These are phyloP conservation scores for Trichoderma reesei DNA, from an alignment of 495 filamentous ascomycete genomes.

Conservation along the genomic window DNA sequence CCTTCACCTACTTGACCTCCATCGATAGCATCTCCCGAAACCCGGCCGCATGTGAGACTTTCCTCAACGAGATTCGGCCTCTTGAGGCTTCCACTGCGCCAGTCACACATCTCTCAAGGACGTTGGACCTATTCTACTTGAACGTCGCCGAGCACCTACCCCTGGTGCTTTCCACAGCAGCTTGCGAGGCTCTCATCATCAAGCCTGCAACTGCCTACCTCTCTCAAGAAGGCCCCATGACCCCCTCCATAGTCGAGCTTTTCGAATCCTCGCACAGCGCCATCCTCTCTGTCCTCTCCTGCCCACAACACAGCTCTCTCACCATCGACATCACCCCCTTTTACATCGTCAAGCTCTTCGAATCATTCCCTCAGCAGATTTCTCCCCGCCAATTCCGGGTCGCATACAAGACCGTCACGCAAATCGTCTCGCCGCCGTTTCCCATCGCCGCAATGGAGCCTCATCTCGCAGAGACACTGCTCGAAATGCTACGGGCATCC, in stretches of 20 bases:
- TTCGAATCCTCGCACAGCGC: constrained; percentile 91
- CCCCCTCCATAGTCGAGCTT: constrained; percentile 48
- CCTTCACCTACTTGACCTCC: constrained; percentile 78
- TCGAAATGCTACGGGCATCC: constrained; percentile 71
- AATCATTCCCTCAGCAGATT: constrained; percentile 72
- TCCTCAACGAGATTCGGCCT: constrained; percentile 56
- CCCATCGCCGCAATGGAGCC: constrained; percentile 61
- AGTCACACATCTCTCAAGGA: constrained; percentile 63
- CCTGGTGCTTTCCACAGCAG: constrained; percentile 49
- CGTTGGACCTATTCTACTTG: constrained; percentile 82
- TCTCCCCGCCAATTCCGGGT: constrained; percentile 86
- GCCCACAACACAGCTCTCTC: constrained; percentile 62
- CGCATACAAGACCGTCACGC: constrained; percentile 82
- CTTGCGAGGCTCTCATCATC: constrained; percentile 65
- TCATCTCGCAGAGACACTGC: constrained; percentile 62
- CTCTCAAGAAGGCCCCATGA: constrained; percentile 36
- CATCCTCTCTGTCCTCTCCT: constrained; percentile 71
- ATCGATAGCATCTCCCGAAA: constrained; percentile 78
- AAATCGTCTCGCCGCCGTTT: constrained; percentile 75
- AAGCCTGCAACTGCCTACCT: constrained; percentile 71
- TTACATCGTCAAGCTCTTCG: constrained; percentile 78
- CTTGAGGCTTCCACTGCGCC: constrained; percentile 55
- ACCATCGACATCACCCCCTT: constrained; percentile 68
- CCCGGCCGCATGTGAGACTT: constrained; percentile 56
- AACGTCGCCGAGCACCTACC: constrained; percentile 85